Evolutionary conservation across 2,329 filamentous ascomycete species (phyloP).

Genomic region (Ampelomyces quisqualis): DNA sequence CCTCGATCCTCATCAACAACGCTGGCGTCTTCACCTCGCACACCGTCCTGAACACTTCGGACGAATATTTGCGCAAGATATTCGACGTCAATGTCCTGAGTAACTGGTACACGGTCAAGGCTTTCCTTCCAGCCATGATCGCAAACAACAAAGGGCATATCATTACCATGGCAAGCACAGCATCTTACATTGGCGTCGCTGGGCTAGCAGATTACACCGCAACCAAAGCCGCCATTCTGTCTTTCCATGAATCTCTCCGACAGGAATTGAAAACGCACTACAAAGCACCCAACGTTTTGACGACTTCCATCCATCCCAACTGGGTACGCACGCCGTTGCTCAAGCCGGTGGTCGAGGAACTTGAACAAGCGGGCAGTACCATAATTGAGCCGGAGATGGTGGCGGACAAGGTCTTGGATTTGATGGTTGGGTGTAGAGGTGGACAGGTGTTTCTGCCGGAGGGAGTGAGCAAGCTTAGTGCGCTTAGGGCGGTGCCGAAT

Average conservation of each 20-base stretch:
- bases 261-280: conserved; percentile 45
- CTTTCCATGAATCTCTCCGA: conserved; percentile 56
- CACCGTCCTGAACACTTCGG: conserved; percentile 36
- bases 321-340: conserved; percentile 48
- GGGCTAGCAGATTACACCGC: conserved; percentile 56
- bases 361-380: conserved; percentile 31
- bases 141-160: conserved; percentile 52
- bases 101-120: conserved; percentile 39
- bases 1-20: conserved; percentile 42
- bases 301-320: conserved; percentile 47
- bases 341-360: conserved; percentile 29
- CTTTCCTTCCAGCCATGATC: conserved; percentile 43
- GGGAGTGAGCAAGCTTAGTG: conserved; percentile 19
- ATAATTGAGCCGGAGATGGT: conserved; percentile 46
- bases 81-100: conserved; percentile 43
- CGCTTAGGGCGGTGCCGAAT: conserved; percentile 48
- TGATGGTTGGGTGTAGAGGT: conserved; percentile 44
- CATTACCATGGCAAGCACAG: conserved; percentile 57
- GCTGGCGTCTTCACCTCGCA: conserved; percentile 36
- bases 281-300: conserved; percentile 45
- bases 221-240: conserved; percentile 55
- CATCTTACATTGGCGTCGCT: conserved; percentile 51
- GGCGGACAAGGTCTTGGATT: conserved; percentile 45
- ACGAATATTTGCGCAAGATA: conserved; percentile 35
- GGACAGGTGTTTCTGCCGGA: conserved; percentile 46